A percentile compares a stretch with the other conserved stretches of the same genome.
Conservation (phyloP, 78 protist species). For the Cavenderia fasciculata region DNA sequence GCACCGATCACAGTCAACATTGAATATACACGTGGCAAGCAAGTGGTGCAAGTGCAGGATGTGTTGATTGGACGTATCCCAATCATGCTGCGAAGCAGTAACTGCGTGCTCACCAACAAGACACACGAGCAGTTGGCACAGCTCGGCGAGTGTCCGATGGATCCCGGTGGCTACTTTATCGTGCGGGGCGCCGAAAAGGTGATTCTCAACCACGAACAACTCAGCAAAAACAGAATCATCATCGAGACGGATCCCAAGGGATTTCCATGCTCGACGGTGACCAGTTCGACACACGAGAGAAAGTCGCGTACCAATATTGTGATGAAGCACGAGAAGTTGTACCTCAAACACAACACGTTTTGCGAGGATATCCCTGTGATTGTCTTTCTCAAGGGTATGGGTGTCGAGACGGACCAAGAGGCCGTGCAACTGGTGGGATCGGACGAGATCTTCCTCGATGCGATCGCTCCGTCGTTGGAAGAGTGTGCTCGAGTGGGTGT, state of each 20-base stretch:
- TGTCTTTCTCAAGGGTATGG: constrained; percentile 97
- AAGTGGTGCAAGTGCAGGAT: constrained; percentile 14
- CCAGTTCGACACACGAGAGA: constrained; percentile 94
- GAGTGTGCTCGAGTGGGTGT: constrained; percentile 76
- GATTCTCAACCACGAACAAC: constrained; percentile 98
- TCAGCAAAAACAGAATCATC: constrained; percentile 97
- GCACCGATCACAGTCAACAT: constrained; percentile 96
- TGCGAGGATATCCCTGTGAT: constrained; percentile 91
- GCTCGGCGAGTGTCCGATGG: constrained; percentile 97
- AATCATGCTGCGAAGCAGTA: constrained; percentile 96
- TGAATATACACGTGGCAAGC: constrained; percentile 89
- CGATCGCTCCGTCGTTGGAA: constrained; percentile 88
- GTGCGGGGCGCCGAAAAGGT: constrained; percentile 96
- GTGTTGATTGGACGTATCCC: constrained; percentile 97
- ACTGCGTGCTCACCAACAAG: constrained; percentile 90
- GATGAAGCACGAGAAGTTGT: constrained; percentile 79
- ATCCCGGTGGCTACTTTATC: constrained; percentile 96
- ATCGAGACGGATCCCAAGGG: constrained; percentile 92
- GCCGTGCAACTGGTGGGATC: constrained; percentile 94
- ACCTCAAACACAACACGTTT: constrained; percentile 94
- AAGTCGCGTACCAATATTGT: constrained; percentile 88
- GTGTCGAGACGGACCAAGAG: constrained; percentile 95
- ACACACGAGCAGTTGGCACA: constrained; percentile 87
- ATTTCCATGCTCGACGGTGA: constrained; percentile 70
- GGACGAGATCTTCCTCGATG: constrained; percentile 69